Evolutionary conservation across 164 flowering plant genomes (phyloP).

Genomic region (Aristolochia contorta): DNA sequence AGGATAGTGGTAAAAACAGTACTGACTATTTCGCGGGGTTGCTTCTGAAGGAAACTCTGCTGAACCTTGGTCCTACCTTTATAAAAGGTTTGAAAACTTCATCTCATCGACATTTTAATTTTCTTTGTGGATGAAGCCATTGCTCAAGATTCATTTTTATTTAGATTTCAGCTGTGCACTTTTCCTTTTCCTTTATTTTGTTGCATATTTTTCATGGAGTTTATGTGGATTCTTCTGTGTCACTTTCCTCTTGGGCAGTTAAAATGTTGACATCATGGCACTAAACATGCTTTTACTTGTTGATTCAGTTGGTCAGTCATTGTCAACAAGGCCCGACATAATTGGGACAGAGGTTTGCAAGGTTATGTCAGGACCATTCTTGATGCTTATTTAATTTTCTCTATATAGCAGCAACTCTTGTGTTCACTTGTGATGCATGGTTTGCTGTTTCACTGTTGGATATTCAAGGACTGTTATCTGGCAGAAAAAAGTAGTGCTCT

Average conservation of each 20-base stretch:
- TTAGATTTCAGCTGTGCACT: too few species aligned
- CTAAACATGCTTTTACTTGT: conserved; percentile 37
- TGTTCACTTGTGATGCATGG: too few species aligned
- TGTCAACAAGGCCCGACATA: conserved; percentile 97
- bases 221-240: not conserved
- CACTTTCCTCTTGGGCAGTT: conserved; percentile 3
- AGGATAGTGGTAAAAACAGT: conserved; percentile 15
- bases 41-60: conserved; percentile 81
- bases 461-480: too few species aligned
- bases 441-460: too few species aligned
- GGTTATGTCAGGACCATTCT: conserved; percentile 32
- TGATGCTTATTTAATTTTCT: not conserved
- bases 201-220: too few species aligned
- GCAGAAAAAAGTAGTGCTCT: too few species aligned
- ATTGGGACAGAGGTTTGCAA: conserved; percentile 80
- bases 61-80: conserved; percentile 88
- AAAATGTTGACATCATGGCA: conserved; percentile 12
- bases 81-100: conserved; percentile 56
- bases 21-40: conserved; percentile 55
- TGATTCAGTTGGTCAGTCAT: conserved; percentile 98
- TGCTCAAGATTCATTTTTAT: too few species aligned
- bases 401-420: too few species aligned
- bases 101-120: conserved; percentile 6
- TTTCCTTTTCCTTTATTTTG: too few species aligned
- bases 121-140: not conserved